phyloP scores from a whole-genome alignment of 2,329 filamentous ascomycete species.

The Penicillium sp. region DNA sequence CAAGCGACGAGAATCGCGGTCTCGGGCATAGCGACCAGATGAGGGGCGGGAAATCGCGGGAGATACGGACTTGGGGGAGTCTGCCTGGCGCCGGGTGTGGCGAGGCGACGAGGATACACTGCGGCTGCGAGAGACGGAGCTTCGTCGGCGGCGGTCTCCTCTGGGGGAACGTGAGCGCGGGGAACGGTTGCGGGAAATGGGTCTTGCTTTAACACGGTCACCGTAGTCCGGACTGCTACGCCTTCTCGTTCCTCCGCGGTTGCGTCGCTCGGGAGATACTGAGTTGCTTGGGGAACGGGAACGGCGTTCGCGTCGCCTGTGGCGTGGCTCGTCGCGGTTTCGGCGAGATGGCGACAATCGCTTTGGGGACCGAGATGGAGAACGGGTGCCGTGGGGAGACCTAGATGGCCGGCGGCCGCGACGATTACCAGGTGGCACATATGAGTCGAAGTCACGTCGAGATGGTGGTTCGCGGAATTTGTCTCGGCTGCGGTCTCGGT shows the following conservation, averaged over 20 bases:
- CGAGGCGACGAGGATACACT: slow-evolving; percentile 38
- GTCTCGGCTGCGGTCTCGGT: slow-evolving; percentile 44
- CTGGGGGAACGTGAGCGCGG: slow-evolving; percentile 58
- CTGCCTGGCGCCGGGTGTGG: slow-evolving; percentile 33
- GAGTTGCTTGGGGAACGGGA: slow-evolving; percentile 30
- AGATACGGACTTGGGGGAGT: slow-evolving; percentile 40
- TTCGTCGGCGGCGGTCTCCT: slow-evolving; percentile 43
- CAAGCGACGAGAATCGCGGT: slow-evolving; percentile 32
- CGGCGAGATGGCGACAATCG: slow-evolving; percentile 22
- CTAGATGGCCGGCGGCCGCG: slow-evolving; percentile 39
- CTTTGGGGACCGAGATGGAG: slow-evolving; percentile 32
- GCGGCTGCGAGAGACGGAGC: slow-evolving; percentile 36
- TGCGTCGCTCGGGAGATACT: slow-evolving; percentile 39
- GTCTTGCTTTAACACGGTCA: slow-evolving; percentile 52
- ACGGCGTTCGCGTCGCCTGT: slow-evolving; percentile 30
- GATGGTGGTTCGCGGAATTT: slow-evolving; percentile 46
- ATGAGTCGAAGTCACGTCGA: slow-evolving; percentile 56
- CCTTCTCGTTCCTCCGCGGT: slow-evolving; percentile 36
- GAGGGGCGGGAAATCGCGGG: slow-evolving; percentile 39
- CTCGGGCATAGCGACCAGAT: slow-evolving; percentile 38
- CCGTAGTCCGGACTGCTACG: slow-evolving; percentile 39
- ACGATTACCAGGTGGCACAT: slow-evolving; percentile 51
- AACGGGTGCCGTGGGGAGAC: slow-evolving; percentile 31
- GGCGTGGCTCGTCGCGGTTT: slow-evolving; percentile 30
- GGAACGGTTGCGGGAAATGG: slow-evolving; percentile 48